A percentile compares a stretch with the other conserved stretches of the same genome.
These are phyloP conservation scores for Brassica nigra DNA, from an alignment of 345 rosid genomes.

Conservation along the genomic window DNA sequence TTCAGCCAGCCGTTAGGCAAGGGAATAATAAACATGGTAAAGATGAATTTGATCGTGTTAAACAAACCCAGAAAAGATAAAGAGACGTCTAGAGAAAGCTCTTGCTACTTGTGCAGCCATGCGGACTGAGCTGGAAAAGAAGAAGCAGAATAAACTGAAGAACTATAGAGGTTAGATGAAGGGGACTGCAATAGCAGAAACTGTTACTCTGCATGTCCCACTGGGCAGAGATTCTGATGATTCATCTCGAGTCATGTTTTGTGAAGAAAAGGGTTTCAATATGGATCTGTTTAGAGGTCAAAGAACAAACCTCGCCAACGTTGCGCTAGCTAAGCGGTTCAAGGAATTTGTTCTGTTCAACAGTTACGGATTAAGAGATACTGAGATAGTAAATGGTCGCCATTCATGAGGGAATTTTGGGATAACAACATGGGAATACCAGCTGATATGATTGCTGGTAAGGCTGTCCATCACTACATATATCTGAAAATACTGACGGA, in stretches of 20 bases:
- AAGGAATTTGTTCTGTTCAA: slow-evolving; percentile 58
- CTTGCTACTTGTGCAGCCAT: too few relatives aligned
- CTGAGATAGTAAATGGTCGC: slow-evolving; percentile 58
- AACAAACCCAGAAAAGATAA: too few relatives aligned
- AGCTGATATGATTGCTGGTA: slow-evolving; percentile 70
- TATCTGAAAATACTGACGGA: slow-evolving; percentile 61
- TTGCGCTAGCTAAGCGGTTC: slow-evolving; percentile 44
- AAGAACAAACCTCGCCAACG: slow-evolving; percentile 44
- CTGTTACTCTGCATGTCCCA: slow-evolving; percentile 87
- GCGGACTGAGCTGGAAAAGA: too few relatives aligned
- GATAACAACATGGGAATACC: slow-evolving; percentile 59
- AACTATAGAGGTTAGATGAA: too few relatives aligned
- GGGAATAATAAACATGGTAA: too few relatives aligned
- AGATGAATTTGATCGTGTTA: too few relatives aligned
- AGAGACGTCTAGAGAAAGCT: too few relatives aligned
- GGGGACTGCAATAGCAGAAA: slow-evolving; percentile 73
- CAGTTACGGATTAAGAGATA: slow-evolving; percentile 48
- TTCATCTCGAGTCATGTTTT: slow-evolving; percentile 54
- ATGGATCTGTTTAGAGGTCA: slow-evolving; percentile 52
- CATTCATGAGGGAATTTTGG: slow-evolving; percentile 48
- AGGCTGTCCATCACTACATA: slow-evolving; percentile 85
- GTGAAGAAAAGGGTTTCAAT: slow-evolving; percentile 52
- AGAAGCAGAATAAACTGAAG: too few relatives aligned
- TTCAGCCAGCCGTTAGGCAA: too few relatives aligned
- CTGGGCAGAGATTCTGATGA: slow-evolving; percentile 90